Evolutionary conservation across 2,329 filamentous ascomycete genomes (phyloP).

Genomic region (Trichophyton benhamiae): DNA sequence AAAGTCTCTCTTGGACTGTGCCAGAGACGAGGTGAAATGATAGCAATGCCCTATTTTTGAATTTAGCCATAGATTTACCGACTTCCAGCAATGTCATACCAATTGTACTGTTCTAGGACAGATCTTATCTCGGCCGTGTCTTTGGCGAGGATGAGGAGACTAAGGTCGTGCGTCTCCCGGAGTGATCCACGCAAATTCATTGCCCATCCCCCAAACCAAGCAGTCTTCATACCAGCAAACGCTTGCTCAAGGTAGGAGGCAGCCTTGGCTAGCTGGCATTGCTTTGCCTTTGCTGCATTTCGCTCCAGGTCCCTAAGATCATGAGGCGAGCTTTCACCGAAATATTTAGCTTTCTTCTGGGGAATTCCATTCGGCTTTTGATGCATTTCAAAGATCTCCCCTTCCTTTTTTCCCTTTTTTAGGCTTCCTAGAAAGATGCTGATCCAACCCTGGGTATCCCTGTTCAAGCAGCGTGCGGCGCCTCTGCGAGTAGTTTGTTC

Average conservation of each 20-base stretch:
- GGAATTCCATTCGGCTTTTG: background rate
- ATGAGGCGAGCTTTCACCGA: background rate
- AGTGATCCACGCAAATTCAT: background rate
- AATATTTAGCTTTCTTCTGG: background rate
- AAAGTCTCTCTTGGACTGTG: background rate
- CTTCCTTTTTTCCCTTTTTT: background rate
- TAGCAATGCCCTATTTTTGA: background rate
- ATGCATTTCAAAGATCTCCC: background rate
- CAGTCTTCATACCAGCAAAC: background rate
- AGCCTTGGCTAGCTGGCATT: slow-evolving; percentile 7
- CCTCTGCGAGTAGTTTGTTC: background rate
- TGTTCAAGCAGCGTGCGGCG: background rate
- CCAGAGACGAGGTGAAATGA: background rate
- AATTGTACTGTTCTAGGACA: background rate
- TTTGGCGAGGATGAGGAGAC: background rate
- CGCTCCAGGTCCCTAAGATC: slow-evolving; percentile 8
- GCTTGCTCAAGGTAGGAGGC: slow-evolving; percentile 4
- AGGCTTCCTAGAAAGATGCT: no score
- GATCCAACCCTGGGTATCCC: no score
- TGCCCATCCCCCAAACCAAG: background rate
- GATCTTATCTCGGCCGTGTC: background rate
- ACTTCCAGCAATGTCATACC: background rate
- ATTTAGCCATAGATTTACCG: background rate
- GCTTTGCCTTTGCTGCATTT: slow-evolving; percentile 5
- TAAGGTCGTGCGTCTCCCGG: background rate